phyloP scores from a whole-genome alignment of 2,329 filamentous ascomycete genomes.

The Penicillium sp. region DNA sequence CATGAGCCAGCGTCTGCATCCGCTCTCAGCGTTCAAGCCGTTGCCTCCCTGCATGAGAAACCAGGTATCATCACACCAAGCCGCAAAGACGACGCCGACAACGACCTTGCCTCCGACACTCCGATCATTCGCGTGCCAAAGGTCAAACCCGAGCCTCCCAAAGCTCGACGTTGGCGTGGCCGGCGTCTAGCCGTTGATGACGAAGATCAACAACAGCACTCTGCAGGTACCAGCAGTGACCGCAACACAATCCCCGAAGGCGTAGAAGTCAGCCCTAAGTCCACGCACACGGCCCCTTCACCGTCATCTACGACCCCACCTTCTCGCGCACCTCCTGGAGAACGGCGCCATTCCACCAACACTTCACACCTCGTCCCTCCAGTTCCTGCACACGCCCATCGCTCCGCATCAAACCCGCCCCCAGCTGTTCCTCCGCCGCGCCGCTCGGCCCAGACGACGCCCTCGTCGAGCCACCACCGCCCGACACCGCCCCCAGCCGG shows the following conservation, averaged over 20 bases:
- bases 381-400: conserved; percentile 23
- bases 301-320: conserved; percentile 5
- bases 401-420: conserved; percentile 36
- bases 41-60: conserved; percentile 77
- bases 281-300: conserved; percentile 7
- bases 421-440: conserved; percentile 43
- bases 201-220: conserved; percentile 21
- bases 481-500: conserved; percentile 9
- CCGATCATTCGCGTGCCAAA: conserved; percentile 25
- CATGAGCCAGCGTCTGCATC: conserved; percentile 68
- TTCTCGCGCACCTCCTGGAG: conserved; percentile 1
- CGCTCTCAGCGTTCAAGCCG: conserved; percentile 71
- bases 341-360: conserved; percentile 25
- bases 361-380: conserved; percentile 25
- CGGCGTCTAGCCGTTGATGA: conserved; percentile 34
- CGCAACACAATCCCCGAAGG: conserved; percentile 30
- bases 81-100: conserved; percentile 45
- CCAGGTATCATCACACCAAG: conserved; percentile 80
- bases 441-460: conserved; percentile 33
- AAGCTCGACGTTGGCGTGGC: conserved; percentile 44
- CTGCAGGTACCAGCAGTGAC: conserved; percentile 21
- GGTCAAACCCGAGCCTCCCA: conserved; percentile 43
- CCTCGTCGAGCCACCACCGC: conserved; percentile 29
- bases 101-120: conserved; percentile 21
- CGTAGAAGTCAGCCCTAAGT: conserved; percentile 17